Conservation (phyloP, 2,329 filamentous ascomycete species). For the Ilyonectria robusta region DNA sequence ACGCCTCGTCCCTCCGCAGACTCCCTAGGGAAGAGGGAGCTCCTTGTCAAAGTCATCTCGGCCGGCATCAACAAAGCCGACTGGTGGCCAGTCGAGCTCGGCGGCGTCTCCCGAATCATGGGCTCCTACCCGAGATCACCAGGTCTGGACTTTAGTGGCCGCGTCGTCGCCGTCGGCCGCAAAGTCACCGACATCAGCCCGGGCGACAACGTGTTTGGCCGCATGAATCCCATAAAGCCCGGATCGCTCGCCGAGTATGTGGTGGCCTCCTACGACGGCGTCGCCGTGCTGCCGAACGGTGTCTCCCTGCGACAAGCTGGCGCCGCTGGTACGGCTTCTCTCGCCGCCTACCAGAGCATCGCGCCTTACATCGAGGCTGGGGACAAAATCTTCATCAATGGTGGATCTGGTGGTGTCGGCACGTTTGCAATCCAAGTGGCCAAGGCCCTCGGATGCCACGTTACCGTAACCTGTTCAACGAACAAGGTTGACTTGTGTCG, state of each 20-base stretch:
- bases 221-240: background rate
- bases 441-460: slow-evolving; percentile 72
- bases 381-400: slow-evolving; percentile 75
- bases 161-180: background rate
- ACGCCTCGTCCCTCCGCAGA: background rate
- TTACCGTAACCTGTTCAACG: slow-evolving; percentile 73
- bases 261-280: slow-evolving; percentile 49
- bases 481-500: slow-evolving; percentile 70
- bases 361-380: slow-evolving; percentile 63
- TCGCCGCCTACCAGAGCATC: slow-evolving; percentile 65
- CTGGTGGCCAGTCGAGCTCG: background rate
- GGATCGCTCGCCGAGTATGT: slow-evolving; percentile 54
- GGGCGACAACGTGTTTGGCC: background rate
- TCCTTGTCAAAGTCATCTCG: background rate
- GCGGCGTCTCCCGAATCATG: background rate
- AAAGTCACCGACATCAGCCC: background rate
- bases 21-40: background rate
- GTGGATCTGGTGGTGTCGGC: slow-evolving; percentile 74
- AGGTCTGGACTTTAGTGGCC: background rate
- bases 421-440: slow-evolving; percentile 75
- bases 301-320: slow-evolving; percentile 58
- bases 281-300: slow-evolving; percentile 57
- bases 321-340: slow-evolving; percentile 59
- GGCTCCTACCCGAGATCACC: background rate
- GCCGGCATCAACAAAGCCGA: background rate